Conservation (phyloP, 2,329 filamentous ascomycete species). For the Botrytis tulipae region DNA sequence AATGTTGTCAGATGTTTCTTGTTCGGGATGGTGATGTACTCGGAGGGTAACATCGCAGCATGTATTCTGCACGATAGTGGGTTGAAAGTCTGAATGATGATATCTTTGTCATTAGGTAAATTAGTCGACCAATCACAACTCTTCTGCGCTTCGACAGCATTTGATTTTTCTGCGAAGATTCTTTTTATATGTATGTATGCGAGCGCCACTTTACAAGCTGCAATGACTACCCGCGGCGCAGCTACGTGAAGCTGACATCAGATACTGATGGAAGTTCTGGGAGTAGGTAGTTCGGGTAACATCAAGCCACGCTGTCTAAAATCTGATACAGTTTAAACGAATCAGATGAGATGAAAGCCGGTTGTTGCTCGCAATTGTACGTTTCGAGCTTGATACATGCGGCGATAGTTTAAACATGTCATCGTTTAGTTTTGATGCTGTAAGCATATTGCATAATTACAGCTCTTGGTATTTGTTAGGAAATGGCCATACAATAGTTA, state of each 20-base stretch:
- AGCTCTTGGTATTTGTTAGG: neutral
- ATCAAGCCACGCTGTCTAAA: conserved; percentile 5
- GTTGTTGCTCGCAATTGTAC: neutral
- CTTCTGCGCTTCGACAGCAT: neutral
- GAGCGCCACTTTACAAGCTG: neutral
- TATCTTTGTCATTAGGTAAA: neutral
- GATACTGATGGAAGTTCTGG: neutral
- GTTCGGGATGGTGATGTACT: neutral
- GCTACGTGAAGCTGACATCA: conserved; percentile 16
- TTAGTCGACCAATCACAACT: neutral
- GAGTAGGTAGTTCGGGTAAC: neutral
- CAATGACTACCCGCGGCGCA: conserved; percentile 1
- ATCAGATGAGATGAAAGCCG: neutral
- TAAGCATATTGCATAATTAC: neutral
- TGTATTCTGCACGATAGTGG: neutral
- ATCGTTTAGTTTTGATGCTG: neutral
- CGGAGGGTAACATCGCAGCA: neutral
- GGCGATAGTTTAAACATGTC: neutral
- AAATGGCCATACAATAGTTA: neutral
- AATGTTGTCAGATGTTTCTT: neutral
- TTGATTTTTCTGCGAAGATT: neutral
- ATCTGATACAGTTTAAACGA: neutral
- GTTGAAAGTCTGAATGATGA: neutral
- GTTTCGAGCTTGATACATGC: neutral
- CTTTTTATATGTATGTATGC: neutral